These are phyloP conservation scores for Amaranthus tricolor DNA, from an alignment of 179 eudicot genomes.

Conservation along the genomic window DNA sequence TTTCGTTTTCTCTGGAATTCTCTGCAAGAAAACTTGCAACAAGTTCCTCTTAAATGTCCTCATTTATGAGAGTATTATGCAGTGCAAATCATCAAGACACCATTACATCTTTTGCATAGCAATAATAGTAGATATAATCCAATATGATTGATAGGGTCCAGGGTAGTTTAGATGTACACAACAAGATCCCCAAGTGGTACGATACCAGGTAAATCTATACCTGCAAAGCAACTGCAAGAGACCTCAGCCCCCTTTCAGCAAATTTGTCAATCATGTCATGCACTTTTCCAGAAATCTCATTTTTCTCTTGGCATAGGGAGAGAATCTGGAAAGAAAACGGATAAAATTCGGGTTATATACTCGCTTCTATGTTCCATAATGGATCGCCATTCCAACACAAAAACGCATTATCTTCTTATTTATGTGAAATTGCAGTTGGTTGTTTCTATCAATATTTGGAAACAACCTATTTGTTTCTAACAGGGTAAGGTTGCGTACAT, in stretches of 20 bases:
- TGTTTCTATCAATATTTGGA: too few species aligned
- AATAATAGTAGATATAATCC: background rate
- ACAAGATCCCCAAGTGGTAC: background rate
- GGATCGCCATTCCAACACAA: background rate
- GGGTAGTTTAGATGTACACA: slow-evolving; percentile 4
- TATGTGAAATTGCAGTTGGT: too few species aligned
- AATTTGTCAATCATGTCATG: slow-evolving; percentile 63
- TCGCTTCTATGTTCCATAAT: background rate
- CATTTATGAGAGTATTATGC: background rate
- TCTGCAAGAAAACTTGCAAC: slow-evolving; percentile 35
- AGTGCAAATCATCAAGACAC: background rate
- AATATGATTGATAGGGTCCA: background rate
- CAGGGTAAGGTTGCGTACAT: too few species aligned
- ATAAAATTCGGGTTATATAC: background rate
- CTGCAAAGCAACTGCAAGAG: slow-evolving; percentile 74
- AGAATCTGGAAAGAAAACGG: slow-evolving; percentile 35
- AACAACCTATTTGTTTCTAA: too few species aligned
- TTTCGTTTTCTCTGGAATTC: slow-evolving; percentile 57
- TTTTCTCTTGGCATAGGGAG: slow-evolving; percentile 50
- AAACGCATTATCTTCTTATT: background rate
- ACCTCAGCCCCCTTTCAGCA: slow-evolving; percentile 71
- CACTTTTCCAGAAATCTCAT: slow-evolving; percentile 48
- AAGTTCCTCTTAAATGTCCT: background rate
- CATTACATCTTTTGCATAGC: background rate
- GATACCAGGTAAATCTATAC: slow-evolving; percentile 21